phyloP scores from a whole-genome alignment of 1,284 basidiomycete species.

The Trichosporon faecale region DNA sequence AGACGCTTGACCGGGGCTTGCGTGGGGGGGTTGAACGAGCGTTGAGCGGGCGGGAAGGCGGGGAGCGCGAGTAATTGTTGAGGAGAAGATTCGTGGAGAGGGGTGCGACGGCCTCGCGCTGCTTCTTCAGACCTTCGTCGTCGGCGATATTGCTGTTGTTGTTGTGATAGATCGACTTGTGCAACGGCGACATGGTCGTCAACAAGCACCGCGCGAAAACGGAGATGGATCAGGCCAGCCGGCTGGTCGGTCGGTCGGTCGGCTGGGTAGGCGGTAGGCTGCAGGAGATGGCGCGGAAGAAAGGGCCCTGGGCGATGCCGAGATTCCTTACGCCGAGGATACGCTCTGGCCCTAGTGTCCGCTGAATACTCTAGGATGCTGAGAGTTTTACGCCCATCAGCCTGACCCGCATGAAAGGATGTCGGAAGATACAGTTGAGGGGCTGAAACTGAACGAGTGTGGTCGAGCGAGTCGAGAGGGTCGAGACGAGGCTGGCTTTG shows the following conservation, averaged over 20 bases:
- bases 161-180: not conserved
- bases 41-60: constrained; percentile 8
- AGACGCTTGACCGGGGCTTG: constrained; percentile 7
- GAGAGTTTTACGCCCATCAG: not conserved
- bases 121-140: not conserved
- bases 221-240: not conserved
- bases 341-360: constrained; percentile 2
- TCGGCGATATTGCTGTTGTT: not conserved
- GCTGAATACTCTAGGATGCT: not conserved
- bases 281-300: not conserved
- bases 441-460: not conserved
- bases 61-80: constrained; percentile 10
- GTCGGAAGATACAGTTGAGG: not conserved
- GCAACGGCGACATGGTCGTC: constrained; percentile 10
- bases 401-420: not conserved
- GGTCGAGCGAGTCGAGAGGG: not conserved
- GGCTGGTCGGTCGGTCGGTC: not conserved
- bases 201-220: not conserved
- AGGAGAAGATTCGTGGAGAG: constrained; percentile 7
- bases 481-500: not conserved
- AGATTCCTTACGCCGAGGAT: not conserved
- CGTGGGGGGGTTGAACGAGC: not conserved
- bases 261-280: not conserved
- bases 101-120: not conserved
- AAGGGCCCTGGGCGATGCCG: constrained; percentile 3